phyloP scores from a whole-genome alignment of 179 eudicot genomes.

The Carnegiea gigantea region DNA sequence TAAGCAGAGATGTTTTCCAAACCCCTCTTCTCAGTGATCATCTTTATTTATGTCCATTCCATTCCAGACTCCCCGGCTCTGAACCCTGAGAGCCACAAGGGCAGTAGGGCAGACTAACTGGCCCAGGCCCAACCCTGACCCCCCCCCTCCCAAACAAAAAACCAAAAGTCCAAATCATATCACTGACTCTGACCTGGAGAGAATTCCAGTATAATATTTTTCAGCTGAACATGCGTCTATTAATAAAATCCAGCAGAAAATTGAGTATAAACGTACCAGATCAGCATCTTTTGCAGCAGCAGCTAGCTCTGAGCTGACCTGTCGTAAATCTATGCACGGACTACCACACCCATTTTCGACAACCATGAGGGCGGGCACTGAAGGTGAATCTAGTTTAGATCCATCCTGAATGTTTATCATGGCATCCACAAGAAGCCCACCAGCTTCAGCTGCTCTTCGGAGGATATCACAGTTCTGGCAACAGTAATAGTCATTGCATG shows the following conservation, averaged over 20 bases:
- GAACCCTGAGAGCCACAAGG: background rate
- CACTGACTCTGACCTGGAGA: background rate
- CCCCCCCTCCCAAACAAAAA: background rate
- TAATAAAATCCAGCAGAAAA: background rate
- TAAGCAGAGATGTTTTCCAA: too few species aligned
- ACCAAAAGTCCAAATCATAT: background rate
- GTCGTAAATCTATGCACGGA: constrained; percentile 95
- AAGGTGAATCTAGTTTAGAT: constrained; percentile 52
- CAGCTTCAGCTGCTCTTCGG: constrained; percentile 98
- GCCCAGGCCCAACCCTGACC: background rate
- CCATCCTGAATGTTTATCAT: constrained; percentile 70
- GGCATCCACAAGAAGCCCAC: constrained; percentile 93
- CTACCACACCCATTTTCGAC: constrained; percentile 99
- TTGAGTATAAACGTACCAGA: constrained; percentile 48
- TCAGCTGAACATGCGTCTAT: background rate
- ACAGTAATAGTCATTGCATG: constrained; percentile 8
- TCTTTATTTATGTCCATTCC: background rate
- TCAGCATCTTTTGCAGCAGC: constrained; percentile 97
- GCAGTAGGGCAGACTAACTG: background rate
- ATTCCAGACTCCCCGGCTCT: background rate
- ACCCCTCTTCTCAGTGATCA: too few species aligned
- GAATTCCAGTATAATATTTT: background rate
- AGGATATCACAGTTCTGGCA: constrained; percentile 88
- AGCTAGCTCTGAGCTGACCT: constrained; percentile 96
- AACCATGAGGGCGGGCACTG: constrained; percentile 87